Conservation (phyloP, 371 early-diverging fungal genomes). For the Rhizomucor miehei region DNA sequence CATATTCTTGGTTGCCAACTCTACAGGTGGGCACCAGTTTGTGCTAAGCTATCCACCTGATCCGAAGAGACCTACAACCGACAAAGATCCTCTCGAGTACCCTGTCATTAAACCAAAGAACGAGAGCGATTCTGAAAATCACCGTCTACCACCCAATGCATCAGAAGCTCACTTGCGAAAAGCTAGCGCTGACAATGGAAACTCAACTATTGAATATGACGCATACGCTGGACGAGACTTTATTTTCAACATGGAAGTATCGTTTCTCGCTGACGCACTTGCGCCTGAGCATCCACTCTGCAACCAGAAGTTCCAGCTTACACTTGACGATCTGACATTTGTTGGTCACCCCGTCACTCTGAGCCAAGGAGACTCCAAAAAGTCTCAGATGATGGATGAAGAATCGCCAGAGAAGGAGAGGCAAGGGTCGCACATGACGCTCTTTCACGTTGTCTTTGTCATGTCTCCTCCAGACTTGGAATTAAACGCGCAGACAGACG, state of each 20-base stretch:
- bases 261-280: slow-evolving; percentile 70
- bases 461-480: slow-evolving; percentile 56
- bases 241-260: slow-evolving; percentile 68
- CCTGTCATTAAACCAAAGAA: not conserved
- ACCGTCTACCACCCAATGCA: slow-evolving; percentile 14
- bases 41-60: slow-evolving; percentile 65
- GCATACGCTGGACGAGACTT: slow-evolving; percentile 40
- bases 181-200: slow-evolving; percentile 1
- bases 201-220: slow-evolving; percentile 13
- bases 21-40: slow-evolving; percentile 69
- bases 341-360: slow-evolving; percentile 67
- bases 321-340: slow-evolving; percentile 76
- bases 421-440: slow-evolving; percentile 54
- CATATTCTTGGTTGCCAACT: slow-evolving; percentile 68
- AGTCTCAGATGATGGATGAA: not conserved
- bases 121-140: not conserved
- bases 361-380: slow-evolving; percentile 8
- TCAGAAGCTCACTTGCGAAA: not conserved
- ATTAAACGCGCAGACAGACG: slow-evolving; percentile 59
- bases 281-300: slow-evolving; percentile 73
- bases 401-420: slow-evolving; percentile 1
- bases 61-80: slow-evolving; percentile 28
- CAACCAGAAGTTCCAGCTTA: slow-evolving; percentile 76
- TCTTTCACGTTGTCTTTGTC: slow-evolving; percentile 84
- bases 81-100: slow-evolving; percentile 1